Evolutionary conservation across 176 grass and related monocot species (phyloP).

Genomic region (Cenchrus americanus): DNA sequence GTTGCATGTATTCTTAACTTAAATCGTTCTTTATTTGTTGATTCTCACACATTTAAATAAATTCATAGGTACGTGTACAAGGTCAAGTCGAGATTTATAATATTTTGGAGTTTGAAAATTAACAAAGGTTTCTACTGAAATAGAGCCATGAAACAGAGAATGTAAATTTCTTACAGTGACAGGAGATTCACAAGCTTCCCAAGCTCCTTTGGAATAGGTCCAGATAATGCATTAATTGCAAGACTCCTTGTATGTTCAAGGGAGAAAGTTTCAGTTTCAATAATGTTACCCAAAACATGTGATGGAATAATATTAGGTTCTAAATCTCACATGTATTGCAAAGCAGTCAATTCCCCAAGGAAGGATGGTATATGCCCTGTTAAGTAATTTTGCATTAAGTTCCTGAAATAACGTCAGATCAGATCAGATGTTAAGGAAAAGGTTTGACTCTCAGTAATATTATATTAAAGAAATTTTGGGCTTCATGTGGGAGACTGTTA

Average conservation of each 20-base stretch:
- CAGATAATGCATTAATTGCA: conserved; percentile 80
- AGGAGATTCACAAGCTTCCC: conserved; percentile 64
- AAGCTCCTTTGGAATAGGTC: conserved; percentile 77
- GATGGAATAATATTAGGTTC: not conserved
- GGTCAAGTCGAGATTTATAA: not conserved
- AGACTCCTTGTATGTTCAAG: conserved; percentile 45
- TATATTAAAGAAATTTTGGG: not conserved
- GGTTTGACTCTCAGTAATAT: no score
- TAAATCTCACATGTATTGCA: conserved; percentile 70
- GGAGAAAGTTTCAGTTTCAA: not conserved
- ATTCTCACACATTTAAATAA: no score
- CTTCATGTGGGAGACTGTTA: no score
- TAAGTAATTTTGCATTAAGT: conserved; percentile 59
- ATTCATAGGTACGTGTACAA: no score
- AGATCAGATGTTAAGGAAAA: no score
- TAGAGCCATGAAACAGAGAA: not conserved
- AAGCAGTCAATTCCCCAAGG: conserved; percentile 58
- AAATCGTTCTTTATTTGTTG: no score
- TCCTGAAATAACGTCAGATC: conserved; percentile 40
- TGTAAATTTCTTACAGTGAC: conserved; percentile 47
- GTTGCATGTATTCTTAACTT: no score
- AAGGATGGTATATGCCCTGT: conserved; percentile 74
- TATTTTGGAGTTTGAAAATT: no score
- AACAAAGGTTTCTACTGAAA: no score
- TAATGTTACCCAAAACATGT: not conserved